These are phyloP conservation scores for Musa balbisiana DNA, from an alignment of 202 grass and related monocot genomes.

Conservation along the genomic window DNA sequence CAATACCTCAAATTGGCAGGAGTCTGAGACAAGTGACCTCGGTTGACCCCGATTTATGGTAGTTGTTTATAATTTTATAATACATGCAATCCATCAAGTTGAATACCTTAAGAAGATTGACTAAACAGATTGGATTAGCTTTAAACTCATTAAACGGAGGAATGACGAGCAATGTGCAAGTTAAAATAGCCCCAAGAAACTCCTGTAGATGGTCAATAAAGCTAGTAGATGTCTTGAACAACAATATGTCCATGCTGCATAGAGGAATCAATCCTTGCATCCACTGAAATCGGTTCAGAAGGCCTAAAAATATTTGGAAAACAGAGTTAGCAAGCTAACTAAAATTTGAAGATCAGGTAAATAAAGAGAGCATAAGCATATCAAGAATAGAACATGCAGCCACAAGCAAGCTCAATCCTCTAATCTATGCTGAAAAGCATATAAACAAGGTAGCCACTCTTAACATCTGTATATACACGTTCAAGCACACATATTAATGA, in stretches of 20 bases:
- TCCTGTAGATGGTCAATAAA: conserved; percentile 94
- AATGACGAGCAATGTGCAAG: conserved; percentile 62
- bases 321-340: conserved; percentile 12
- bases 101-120: conserved; percentile 68
- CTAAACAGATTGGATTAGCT: conserved; percentile 51
- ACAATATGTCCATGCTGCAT: conserved; percentile 44
- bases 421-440: background rate
- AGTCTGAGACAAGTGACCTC: no score
- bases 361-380: background rate
- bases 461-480: background rate
- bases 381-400: background rate
- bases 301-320: conserved; percentile 42
- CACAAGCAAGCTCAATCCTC: background rate
- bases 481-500: background rate
- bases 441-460: background rate
- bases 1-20: no score
- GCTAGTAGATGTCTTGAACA: conserved; percentile 89
- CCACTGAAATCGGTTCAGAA: conserved; percentile 83
- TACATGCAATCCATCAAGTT: background rate
- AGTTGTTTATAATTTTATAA: no score
- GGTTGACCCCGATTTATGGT: no score
- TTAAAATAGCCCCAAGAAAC: conserved; percentile 71
- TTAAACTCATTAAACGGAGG: conserved; percentile 55
- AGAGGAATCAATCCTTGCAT: conserved; percentile 73
- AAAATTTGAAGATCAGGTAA: background rate